Evolutionary conservation across 176 grass and related monocot genomes (phyloP).

Genomic region (Tillandsia fasciculata): DNA sequence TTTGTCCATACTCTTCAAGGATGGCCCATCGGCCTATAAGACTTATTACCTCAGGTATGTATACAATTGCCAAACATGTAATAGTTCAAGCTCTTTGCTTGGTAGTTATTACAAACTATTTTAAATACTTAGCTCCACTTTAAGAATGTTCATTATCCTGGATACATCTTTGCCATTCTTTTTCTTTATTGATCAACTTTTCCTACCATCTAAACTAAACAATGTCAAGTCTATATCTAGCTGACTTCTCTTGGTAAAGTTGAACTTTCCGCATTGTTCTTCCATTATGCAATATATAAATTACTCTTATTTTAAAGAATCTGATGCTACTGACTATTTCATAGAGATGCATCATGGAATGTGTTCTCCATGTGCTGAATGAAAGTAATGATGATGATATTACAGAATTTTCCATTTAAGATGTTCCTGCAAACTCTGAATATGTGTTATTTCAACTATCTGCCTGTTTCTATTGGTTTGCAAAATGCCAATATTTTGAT

Average conservation of each 20-base stretch:
- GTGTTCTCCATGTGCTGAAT: no score
- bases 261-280: background rate
- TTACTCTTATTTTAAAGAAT: no score
- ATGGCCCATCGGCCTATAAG: constrained; percentile 78
- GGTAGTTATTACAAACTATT: background rate
- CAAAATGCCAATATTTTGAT: no score
- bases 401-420: no score
- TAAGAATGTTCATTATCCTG: background rate
- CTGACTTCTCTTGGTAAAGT: background rate
- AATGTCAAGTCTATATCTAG: constrained; percentile 4
- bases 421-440: no score
- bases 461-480: no score
- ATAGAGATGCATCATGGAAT: no score
- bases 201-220: no score
- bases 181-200: background rate
- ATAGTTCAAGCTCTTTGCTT: no score
- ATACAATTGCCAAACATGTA: background rate
- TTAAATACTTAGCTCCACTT: background rate
- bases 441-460: no score
- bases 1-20: constrained; percentile 78
- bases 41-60: constrained; percentile 87
- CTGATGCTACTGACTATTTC: no score
- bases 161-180: background rate
- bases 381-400: no score
- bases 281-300: background rate